Conservation (phyloP, 2,329 filamentous ascomycete genomes). For the Xylariaceae sp. region DNA sequence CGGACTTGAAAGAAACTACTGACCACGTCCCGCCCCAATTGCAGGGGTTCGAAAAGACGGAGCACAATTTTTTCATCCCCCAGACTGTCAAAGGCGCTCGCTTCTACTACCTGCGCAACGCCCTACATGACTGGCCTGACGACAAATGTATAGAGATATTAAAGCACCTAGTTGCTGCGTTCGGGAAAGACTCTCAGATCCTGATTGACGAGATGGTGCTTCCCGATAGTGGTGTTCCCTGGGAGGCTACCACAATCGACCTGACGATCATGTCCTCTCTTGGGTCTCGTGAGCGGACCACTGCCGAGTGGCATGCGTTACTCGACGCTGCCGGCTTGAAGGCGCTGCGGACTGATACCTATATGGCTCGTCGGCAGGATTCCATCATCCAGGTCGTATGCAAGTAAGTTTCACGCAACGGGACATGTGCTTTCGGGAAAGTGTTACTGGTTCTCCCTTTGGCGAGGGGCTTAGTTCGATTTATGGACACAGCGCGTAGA, state of each 20-base stretch:
- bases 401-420: no score
- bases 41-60: conserved; percentile 13
- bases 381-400: conserved; percentile 27
- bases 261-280: conserved; percentile 46
- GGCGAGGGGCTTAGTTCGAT: no score
- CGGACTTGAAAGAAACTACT: conserved; percentile 7
- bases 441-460: no score
- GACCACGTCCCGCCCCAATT: neutral
- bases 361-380: conserved; percentile 22
- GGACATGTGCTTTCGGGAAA: no score
- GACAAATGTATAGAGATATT: conserved; percentile 43
- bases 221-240: conserved; percentile 42
- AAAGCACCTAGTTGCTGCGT: conserved; percentile 37
- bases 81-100: conserved; percentile 39
- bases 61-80: conserved; percentile 37
- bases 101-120: conserved; percentile 46
- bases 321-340: conserved; percentile 32
- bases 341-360: conserved; percentile 20
- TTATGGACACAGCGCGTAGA: no score
- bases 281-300: conserved; percentile 44
- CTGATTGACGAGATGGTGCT: conserved; percentile 53
- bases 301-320: conserved; percentile 42
- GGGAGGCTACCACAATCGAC: conserved; percentile 43
- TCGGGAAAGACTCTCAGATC: conserved; percentile 44
- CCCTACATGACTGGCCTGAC: conserved; percentile 49